A percentile compares a stretch with the other conserved stretches of the same genome.
Conservation (phyloP, 352 stramenopile species). For the Globisporangium radiosum region DNA sequence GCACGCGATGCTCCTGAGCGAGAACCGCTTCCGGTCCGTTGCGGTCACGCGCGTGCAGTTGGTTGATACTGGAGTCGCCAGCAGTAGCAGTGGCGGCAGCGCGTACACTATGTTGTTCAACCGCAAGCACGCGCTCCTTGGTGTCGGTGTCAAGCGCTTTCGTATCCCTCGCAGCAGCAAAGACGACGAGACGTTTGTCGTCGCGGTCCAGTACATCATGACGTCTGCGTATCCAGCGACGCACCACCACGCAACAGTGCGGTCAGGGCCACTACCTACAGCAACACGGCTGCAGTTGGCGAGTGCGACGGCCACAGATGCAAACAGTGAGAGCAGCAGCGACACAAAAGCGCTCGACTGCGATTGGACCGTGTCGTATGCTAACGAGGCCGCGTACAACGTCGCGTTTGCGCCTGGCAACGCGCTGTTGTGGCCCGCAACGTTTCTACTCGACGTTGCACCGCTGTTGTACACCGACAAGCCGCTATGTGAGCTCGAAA, state of each 20-base stretch:
- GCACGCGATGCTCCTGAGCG: constrained; percentile 33
- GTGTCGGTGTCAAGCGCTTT: constrained; percentile 40
- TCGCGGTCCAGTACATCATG: constrained; percentile 26
- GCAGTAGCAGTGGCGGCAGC: no score
- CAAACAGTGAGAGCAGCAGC: constrained; percentile 7
- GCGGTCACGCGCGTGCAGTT: constrained; percentile 16
- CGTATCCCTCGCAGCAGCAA: constrained; percentile 34
- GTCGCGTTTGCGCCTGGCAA: constrained; percentile 19
- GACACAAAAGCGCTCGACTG: constrained; percentile 11
- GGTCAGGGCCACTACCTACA: no score
- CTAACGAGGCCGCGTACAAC: constrained; percentile 16
- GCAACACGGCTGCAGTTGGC: neutral
- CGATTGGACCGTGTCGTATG: constrained; percentile 38
- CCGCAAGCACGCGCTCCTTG: constrained; percentile 29
- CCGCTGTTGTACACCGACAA: constrained; percentile 35
- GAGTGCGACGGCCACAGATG: neutral
- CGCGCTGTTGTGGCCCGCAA: constrained; percentile 45
- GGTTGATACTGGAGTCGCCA: neutral
- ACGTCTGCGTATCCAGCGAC: constrained; percentile 22
- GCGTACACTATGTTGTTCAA: constrained; percentile 35
- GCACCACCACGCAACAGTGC: constrained; percentile 14
- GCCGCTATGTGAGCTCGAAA: constrained; percentile 34
- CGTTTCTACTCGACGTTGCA: constrained; percentile 25
- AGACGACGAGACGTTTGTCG: constrained; percentile 45
- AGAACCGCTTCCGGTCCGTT: constrained; percentile 41